Conservation (phyloP, 495 filamentous ascomycete genomes). For the Cetradonia linearis region DNA sequence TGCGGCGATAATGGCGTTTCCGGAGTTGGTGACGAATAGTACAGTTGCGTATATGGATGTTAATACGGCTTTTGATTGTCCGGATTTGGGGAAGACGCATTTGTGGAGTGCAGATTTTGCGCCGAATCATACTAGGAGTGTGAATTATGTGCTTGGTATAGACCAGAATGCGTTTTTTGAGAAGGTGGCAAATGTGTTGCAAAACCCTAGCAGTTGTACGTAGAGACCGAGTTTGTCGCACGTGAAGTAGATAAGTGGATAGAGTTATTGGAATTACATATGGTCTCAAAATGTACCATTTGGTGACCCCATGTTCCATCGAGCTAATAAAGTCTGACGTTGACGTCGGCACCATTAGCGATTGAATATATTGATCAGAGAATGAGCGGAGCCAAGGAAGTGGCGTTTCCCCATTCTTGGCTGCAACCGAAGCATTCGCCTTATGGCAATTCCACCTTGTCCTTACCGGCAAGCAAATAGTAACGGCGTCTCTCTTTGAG, state of each 20-base stretch:
- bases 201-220: neutral
- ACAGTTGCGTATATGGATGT: constrained; percentile 31
- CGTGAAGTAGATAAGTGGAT: neutral
- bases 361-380: constrained; percentile 11
- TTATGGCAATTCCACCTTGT: constrained; percentile 13
- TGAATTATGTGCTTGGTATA: constrained; percentile 31
- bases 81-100: constrained; percentile 31
- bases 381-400: constrained; percentile 20
- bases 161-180: constrained; percentile 22
- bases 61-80: constrained; percentile 31
- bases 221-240: neutral
- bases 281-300: neutral
- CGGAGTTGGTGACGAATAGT: constrained; percentile 27
- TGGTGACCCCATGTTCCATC: neutral
- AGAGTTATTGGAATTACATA: neutral
- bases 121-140: constrained; percentile 26
- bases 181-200: constrained; percentile 9
- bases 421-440: constrained; percentile 16
- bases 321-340: too few relatives aligned
- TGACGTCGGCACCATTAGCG: too few relatives aligned
- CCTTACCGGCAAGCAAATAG: constrained; percentile 16
- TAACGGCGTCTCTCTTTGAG: constrained; percentile 14
- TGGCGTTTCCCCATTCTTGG: constrained; percentile 15
- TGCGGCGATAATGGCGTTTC: constrained; percentile 32
- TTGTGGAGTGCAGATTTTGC: constrained; percentile 31